Base-by-base conservation (phyloP, 768 basidiomycete genomes). In the Brasilioporus rufonigricans region DNA sequence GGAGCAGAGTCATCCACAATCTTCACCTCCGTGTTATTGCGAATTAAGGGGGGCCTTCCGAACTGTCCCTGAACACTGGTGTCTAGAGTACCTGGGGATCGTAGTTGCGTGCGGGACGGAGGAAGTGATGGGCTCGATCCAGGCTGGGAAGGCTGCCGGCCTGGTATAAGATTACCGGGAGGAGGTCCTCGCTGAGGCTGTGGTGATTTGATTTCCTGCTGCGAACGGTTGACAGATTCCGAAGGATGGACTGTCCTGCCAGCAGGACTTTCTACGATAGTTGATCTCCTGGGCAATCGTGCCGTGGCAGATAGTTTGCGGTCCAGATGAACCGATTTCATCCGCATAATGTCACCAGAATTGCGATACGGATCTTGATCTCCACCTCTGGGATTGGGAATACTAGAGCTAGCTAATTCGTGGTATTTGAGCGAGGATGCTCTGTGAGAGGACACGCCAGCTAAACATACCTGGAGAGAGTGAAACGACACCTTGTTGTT, bases 251-350 rank as follows among this genome's bases (percentile, higher is more conserved):
- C 93, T 55, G 84, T 86, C 68, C 87, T 84, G 39, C 94, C 95
- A 12, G 92, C 81, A 39, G 97, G 97, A 63, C 91, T 93, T 71
- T 99, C 96, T 46, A 99, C 87, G 39, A 99, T 86, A 9, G 92
- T 98, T 24, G 96, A 97, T 35, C 94, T 87, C 71, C 92, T 94
- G 6, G 96, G 93, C 53, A 96, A 67, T 44, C 89, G 84, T 26
- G 97, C 93, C 2, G 93, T 96, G 46, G 95, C 91, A 29, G 94
- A 97, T 39, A 96, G 77, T 69, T 98, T 98, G 50, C 97, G 89
- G 72, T 98, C 93, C 33, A 99, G 80, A 70, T 95, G 91, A 39
- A 93, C 91, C 11, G 91, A 90, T 73, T 93, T 94, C 83, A 98
- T 89, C 33, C 91, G 83, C 83, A 96, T 93, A 69, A 95, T 92